Conservation (phyloP, 257 asterid genomes). For the Handroanthus guayacan region DNA sequence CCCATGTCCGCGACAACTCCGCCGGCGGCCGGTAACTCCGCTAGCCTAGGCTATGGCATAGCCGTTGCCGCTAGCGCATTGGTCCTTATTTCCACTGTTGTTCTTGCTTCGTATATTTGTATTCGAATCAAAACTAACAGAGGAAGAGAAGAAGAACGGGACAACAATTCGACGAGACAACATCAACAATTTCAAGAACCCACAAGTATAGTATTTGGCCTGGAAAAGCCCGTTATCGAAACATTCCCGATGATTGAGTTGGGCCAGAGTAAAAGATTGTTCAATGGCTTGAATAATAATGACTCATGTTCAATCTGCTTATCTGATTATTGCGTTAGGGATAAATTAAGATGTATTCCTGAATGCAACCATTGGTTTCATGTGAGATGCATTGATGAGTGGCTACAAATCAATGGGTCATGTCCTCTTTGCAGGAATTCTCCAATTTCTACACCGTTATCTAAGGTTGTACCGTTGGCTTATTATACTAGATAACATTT, state of each 20-base stretch:
- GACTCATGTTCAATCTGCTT: slow-evolving; percentile 40
- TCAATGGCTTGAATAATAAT: slow-evolving; percentile 9
- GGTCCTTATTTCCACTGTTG: slow-evolving; percentile 31
- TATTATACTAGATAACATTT: not conserved
- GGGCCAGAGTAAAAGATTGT: slow-evolving; percentile 39
- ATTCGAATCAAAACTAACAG: slow-evolving; percentile 26
- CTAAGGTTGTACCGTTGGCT: slow-evolving; percentile 33
- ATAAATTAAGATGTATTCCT: slow-evolving; percentile 38
- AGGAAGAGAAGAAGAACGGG: not conserved
- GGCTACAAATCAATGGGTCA: slow-evolving; percentile 35
- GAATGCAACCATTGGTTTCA: slow-evolving; percentile 43
- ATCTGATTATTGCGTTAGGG: slow-evolving; percentile 33
- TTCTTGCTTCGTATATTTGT: slow-evolving; percentile 37
- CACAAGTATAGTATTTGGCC: slow-evolving; percentile 13
- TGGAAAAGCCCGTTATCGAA: slow-evolving; percentile 32
- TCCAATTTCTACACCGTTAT: slow-evolving; percentile 32
- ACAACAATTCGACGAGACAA: not conserved
- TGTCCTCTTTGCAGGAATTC: slow-evolving; percentile 45
- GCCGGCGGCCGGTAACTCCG: slow-evolving; percentile 19
- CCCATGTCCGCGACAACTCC: slow-evolving; percentile 24
- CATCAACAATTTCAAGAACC: not conserved
- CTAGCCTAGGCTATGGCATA: slow-evolving; percentile 36
- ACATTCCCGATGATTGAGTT: slow-evolving; percentile 28
- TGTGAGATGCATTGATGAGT: slow-evolving; percentile 35
- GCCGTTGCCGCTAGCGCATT: slow-evolving; percentile 32